Conservation (phyloP, 805 yeast genomes). For the Saturnispora quitensis region DNA sequence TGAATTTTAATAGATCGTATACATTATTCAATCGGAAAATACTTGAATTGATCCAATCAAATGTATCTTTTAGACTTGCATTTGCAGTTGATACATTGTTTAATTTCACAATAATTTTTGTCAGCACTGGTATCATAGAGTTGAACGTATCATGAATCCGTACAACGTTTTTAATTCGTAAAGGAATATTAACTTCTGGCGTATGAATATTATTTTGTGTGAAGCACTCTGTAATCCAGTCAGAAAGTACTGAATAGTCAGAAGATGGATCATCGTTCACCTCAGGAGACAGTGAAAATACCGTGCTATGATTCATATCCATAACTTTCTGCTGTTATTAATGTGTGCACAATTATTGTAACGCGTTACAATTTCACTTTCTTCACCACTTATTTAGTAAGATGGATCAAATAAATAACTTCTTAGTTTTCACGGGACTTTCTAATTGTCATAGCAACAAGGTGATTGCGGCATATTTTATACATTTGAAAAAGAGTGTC, state of each 20-base stretch:
- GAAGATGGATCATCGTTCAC: background rate
- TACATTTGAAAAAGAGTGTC: background rate
- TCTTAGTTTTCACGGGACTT: background rate
- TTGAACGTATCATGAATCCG: constrained; percentile 13
- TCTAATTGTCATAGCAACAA: background rate
- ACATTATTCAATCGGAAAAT: constrained; percentile 4
- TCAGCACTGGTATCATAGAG: constrained; percentile 11
- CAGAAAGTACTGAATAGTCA: background rate
- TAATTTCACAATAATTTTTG: background rate
- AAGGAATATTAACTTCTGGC: background rate
- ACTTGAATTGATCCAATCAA: constrained; percentile 6
- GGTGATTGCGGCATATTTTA: constrained; percentile 2
- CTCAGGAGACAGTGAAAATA: background rate
- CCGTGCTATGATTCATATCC: background rate
- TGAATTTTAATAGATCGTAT: constrained; percentile 8
- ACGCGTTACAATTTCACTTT: background rate
- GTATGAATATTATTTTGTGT: background rate
- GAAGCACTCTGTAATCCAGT: constrained; percentile 2
- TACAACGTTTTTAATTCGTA: constrained; percentile 11
- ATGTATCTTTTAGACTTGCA: background rate
- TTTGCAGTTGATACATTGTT: background rate
- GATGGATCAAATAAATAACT: constrained; percentile 3
- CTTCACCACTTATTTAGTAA: background rate
- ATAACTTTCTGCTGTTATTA: background rate
- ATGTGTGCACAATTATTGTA: background rate